Evolutionary conservation across 805 yeast genomes (phyloP), one percentile per base, ranked within the genome.

Genomic region (Suhomyces faveliae): DNA sequence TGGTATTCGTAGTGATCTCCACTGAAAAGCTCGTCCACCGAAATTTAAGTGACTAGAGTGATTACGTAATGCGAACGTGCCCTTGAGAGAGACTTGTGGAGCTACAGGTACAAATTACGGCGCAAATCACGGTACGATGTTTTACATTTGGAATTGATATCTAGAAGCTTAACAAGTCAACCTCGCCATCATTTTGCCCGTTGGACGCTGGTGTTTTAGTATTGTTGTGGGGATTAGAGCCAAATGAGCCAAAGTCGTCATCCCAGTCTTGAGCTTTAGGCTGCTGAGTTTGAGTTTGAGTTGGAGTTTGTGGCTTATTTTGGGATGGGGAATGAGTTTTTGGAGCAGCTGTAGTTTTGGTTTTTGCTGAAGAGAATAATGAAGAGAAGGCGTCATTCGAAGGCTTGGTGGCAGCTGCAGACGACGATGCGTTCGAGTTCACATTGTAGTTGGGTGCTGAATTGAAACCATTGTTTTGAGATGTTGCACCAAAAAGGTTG

Each of bases 321-420:
- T 21, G 50, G 3, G 22, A 45, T n/a, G 17, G 51, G 10, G 21
- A 5, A 9, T 15, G 21, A 15, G 37, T 10, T 33, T 33, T 33
- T 33, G 37, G 46, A 19, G 59, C 40, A 17, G 62, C 50, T 42
- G 54, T 54, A 25, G 62, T 46, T 55, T 70, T 66, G 43, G 82
- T 67, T 59, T 85, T 83, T 5, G 95, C 95, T 22, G 80, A 67
- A 7, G 80, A 71, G 57, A 87, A 82, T 53, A 87, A 70, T 3
- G 87, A 81, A 20, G 91, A 84, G 65, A 87, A 87, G 0, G 91
- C 86, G 60, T 87, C 94, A 50, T 71, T 73, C 7, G 59, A n/a
- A 21, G 40, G 46, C 9, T 33, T 21, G 7, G 51, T 3, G 6
- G 49, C 45, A 45, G 76, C 70, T 9, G 74, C 57, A n/a, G 70